Evolutionary conservation across 345 rosid genomes (phyloP), one percentile per base, ranked within the genome.

Genomic region (Eutrema yunnanense): DNA sequence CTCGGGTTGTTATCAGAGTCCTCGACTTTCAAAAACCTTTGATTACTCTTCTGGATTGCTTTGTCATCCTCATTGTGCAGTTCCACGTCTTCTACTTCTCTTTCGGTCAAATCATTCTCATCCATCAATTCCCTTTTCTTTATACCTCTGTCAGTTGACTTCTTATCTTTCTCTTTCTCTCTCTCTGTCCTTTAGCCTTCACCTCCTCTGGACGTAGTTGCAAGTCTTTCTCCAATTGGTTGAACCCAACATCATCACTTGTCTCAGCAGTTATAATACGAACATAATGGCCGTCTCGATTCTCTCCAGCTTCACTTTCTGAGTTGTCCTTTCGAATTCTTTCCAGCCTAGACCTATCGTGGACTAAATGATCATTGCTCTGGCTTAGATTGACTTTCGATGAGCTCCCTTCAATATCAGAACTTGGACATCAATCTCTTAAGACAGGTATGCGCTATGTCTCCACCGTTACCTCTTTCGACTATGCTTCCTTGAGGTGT

Each of bases 101-200:
- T 87, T 82, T 87, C 88, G 36, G 80, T 85, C 52, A 85, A 84
- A 74, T 86, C 93, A 77, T 86, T 89, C 54, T 88, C 91, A 51
- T 91, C 96, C 85, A 86, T 81, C 54, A 79, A 75, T 57, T 82
- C 92, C 63, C 49, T 85, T 63, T 86, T 87, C 73, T 82, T 67
- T 4, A 69, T 77, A 36, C 71, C 76, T 74, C 89, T 88, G 3
- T 82, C 88, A 9, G 87, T 88, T 12, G 82, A 73, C 79, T 86
- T 83, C 78, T 85, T 81, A 75, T 82, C 80, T 72, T 87, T 86
- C 85, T 87, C 22, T 82, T 79, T 72, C 86, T 86, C 85, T 87
- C n/a, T 72, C 86, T 86, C 85, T 87, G 93, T 10, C 78, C 83
- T 37, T 86, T 83, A 29, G 86, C 86, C 81, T 89, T 85, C 69